Conservation (phyloP, 805 yeast species). For the Phaffomyces antillensis region DNA sequence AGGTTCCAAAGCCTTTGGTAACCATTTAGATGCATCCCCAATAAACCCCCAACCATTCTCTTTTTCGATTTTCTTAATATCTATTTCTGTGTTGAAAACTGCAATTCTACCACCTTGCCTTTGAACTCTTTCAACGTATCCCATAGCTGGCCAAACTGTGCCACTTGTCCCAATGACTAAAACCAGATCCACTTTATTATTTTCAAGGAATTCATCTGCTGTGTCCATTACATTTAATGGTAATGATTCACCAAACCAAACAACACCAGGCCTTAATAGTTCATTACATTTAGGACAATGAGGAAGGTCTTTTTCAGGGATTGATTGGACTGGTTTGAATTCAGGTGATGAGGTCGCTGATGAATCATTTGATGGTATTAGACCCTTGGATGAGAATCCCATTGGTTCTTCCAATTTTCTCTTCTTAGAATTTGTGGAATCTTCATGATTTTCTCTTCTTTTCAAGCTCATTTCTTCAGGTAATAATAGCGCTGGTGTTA, state of each 20-base stretch:
- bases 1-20: constrained; percentile 63
- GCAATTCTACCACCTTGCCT: constrained; percentile 77
- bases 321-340: constrained; percentile 38
- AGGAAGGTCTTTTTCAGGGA: constrained; percentile 53
- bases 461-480: constrained; percentile 30
- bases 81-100: constrained; percentile 68
- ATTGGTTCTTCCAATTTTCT: constrained; percentile 11
- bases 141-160: constrained; percentile 86
- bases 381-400: constrained; percentile 4
- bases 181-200: constrained; percentile 56
- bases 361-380: constrained; percentile 3
- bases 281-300: constrained; percentile 69
- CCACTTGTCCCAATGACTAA: constrained; percentile 84
- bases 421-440: constrained; percentile 7
- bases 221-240: constrained; percentile 55
- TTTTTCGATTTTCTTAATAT: constrained; percentile 34
- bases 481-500: constrained; percentile 45
- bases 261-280: constrained; percentile 79
- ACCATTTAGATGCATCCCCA: constrained; percentile 72
- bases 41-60: constrained; percentile 58
- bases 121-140: constrained; percentile 73
- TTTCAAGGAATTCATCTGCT: constrained; percentile 62
- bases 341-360: constrained; percentile 33
- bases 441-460: constrained; percentile 6
- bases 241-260: constrained; percentile 91